phyloP scores from a whole-genome alignment of 2,329 filamentous ascomycete genomes.

The Lasiodiplodia sp. region DNA sequence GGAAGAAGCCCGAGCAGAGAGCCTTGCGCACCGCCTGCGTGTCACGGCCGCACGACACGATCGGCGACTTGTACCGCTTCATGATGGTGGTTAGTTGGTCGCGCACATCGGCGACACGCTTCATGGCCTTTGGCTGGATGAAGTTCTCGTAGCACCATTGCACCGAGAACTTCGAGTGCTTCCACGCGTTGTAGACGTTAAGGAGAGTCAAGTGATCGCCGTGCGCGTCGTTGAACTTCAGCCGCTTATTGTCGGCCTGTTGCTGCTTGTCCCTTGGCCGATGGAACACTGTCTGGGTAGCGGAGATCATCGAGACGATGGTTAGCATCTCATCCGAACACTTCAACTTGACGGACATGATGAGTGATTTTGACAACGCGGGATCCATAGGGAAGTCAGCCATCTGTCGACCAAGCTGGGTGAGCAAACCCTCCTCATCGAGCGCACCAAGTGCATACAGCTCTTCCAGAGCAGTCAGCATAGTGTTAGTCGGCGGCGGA shows the following conservation, averaged over 20 bases:
- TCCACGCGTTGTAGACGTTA: slow-evolving; percentile 99
- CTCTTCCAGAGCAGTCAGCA: slow-evolving; percentile 95
- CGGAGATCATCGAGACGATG: slow-evolving; percentile 92
- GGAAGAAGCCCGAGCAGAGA: slow-evolving; percentile 93
- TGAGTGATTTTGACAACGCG: slow-evolving; percentile 86
- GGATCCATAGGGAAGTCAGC: slow-evolving; percentile 99
- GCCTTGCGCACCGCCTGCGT: slow-evolving; percentile 88
- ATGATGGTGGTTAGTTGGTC: slow-evolving; percentile 94
- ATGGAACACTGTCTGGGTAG: slow-evolving; percentile 84
- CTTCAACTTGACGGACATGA: slow-evolving; percentile 82
- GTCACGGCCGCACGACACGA: slow-evolving; percentile 85
- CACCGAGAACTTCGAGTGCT: slow-evolving; percentile 78
- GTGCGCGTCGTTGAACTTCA: slow-evolving; percentile 94
- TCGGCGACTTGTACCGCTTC: slow-evolving; percentile 83
- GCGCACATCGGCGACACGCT: slow-evolving; percentile 87
- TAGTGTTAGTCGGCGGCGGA: slow-evolving; percentile 94
- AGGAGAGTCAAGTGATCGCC: slow-evolving; percentile 94
- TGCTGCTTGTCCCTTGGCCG: slow-evolving; percentile 96
- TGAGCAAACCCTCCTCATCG: slow-evolving; percentile 94
- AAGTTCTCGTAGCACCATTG: slow-evolving; percentile 99
- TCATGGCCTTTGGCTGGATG: slow-evolving; percentile 89
- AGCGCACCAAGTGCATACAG: slow-evolving; percentile 90
- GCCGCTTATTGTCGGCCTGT: slow-evolving; percentile 95
- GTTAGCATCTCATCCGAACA: slow-evolving; percentile 94
- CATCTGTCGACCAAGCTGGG: slow-evolving; percentile 93